phyloP scores from a whole-genome alignment of 108 stramenopile species.

The Nannochloropsis salina region DNA sequence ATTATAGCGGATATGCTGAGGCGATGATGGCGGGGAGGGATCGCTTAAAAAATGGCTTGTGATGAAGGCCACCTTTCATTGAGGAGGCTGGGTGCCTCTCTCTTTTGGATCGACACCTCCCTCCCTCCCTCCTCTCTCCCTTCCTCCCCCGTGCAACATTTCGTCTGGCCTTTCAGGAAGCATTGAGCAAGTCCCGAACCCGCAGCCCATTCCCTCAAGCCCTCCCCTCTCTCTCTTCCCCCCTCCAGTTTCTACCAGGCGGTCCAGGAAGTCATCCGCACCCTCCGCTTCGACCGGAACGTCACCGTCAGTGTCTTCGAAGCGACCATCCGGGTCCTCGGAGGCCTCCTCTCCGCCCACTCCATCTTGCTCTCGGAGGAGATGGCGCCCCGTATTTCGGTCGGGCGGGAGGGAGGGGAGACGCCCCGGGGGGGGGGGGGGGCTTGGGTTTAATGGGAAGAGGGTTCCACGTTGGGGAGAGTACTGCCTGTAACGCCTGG shows the following conservation, averaged over 20 bases:
- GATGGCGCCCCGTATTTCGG: slow-evolving; percentile 37
- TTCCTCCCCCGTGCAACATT: no score
- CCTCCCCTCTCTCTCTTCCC: background rate
- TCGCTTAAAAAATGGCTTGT: no score
- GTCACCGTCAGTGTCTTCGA: slow-evolving; percentile 59
- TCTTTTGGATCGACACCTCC: no score
- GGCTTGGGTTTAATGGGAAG: background rate
- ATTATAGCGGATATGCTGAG: background rate
- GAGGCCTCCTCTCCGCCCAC: slow-evolving; percentile 58
- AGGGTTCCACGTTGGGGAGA: background rate
- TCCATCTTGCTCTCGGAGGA: slow-evolving; percentile 8
- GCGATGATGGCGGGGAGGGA: background rate
- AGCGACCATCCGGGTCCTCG: slow-evolving; percentile 58
- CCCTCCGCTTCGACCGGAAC: slow-evolving; percentile 53
- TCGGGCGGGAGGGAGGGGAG: background rate
- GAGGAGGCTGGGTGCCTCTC: no score
- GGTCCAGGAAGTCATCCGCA: background rate
- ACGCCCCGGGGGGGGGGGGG: background rate
- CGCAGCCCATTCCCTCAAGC: background rate
- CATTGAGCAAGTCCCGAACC: no score
- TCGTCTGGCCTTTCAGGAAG: no score
- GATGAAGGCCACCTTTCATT: no score
- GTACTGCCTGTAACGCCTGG: no score
- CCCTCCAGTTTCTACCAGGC: slow-evolving; percentile 28
- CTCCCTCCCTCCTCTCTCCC: no score